These are phyloP conservation scores for Phlebopus sp. DNA, from an alignment of 1,284 basidiomycete genomes.

Conservation along the genomic window DNA sequence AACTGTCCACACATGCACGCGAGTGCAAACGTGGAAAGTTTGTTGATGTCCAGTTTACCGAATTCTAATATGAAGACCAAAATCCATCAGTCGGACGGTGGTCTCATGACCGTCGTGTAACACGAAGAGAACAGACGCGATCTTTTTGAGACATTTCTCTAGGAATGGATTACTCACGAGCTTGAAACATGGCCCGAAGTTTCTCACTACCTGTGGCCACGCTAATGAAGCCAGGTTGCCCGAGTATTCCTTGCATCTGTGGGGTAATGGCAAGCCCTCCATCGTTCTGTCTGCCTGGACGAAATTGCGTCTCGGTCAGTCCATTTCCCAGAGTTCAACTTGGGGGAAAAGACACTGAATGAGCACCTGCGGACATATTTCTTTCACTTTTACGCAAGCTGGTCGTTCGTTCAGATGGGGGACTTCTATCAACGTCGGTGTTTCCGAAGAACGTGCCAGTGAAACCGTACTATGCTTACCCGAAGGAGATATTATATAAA, in stretches of 20 bases:
- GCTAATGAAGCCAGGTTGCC: constrained; percentile 36
- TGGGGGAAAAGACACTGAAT: background rate
- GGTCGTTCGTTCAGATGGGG: background rate
- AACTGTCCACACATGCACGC: constrained; percentile 38
- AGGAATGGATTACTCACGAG: constrained; percentile 25
- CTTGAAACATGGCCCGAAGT: constrained; percentile 38
- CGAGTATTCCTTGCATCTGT: constrained; percentile 40
- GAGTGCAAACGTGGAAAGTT: constrained; percentile 38
- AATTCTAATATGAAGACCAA: constrained; percentile 16
- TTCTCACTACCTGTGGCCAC: constrained; percentile 32
- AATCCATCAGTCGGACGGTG: background rate
- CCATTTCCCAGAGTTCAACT: background rate
- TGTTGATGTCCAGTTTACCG: constrained; percentile 20
- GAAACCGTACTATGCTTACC: too few species aligned
- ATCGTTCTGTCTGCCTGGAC: constrained; percentile 1
- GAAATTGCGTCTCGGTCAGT: too few species aligned
- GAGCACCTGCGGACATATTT: background rate
- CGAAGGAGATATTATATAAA: too few species aligned
- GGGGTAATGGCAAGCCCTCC: constrained; percentile 36
- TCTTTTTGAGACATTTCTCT: background rate
- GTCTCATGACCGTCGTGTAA: background rate
- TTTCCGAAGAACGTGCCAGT: too few species aligned
- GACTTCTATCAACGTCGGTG: too few species aligned
- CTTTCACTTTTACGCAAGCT: background rate
- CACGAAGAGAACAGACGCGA: background rate